These are phyloP conservation scores for Toxoplasma gondii DNA, from an alignment of 169 alveolate species.

Conservation along the genomic window DNA sequence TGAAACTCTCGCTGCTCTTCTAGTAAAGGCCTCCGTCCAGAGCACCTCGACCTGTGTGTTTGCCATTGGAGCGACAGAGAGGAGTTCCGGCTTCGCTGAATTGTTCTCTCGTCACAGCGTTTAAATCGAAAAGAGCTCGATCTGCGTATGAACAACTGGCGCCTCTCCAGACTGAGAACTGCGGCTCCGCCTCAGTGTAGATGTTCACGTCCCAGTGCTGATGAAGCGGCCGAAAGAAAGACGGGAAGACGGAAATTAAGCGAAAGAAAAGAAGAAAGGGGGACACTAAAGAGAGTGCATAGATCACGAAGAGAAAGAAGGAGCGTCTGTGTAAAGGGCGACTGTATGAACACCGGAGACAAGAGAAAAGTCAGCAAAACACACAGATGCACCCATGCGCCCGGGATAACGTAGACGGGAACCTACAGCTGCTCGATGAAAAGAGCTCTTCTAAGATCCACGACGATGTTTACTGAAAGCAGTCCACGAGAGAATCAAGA, in stretches of 20 bases:
- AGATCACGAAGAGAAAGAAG: too few relatives aligned
- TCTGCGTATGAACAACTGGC: conserved; percentile 62
- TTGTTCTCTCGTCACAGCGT: conserved; percentile 59
- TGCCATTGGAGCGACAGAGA: background rate
- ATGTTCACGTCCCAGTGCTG: conserved; percentile 66
- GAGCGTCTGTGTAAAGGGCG: too few relatives aligned
- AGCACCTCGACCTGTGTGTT: background rate
- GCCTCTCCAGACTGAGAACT: conserved; percentile 61
- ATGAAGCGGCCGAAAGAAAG: background rate
- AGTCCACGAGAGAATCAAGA: too few relatives aligned
- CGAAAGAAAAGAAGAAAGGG: background rate
- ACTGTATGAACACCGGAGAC: too few relatives aligned
- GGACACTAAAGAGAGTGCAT: too few relatives aligned
- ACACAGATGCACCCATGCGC: too few relatives aligned
- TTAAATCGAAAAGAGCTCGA: conserved; percentile 47
- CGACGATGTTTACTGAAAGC: too few relatives aligned
- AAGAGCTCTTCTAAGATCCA: too few relatives aligned
- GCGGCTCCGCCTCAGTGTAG: conserved; percentile 63
- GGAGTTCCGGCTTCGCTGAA: conserved; percentile 46
- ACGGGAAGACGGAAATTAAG: background rate
- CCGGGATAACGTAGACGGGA: too few relatives aligned
- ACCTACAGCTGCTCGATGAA: too few relatives aligned
- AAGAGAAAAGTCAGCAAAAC: too few relatives aligned
- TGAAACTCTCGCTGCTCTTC: background rate
- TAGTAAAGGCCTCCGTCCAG: background rate